Evolutionary conservation across 306 rosid genomes (phyloP).

Genomic region (Vicia villosa): DNA sequence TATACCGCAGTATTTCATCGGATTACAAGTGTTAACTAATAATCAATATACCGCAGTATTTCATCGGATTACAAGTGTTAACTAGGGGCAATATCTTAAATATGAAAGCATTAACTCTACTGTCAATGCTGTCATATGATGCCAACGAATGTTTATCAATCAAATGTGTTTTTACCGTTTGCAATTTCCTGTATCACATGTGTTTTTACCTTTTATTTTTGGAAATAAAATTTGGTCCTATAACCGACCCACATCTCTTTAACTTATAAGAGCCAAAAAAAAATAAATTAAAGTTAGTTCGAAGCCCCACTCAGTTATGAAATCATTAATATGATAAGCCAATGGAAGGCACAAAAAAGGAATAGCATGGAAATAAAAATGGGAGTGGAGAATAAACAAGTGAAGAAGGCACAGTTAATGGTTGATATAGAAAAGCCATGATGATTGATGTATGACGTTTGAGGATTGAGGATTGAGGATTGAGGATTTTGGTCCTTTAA

Average conservation of each 20-base stretch:
- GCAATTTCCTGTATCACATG: background rate
- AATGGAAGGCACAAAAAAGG: conserved; percentile 2
- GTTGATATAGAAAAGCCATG: conserved; percentile 20
- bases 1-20: too few relatives aligned
- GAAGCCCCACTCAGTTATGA: background rate
- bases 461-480: conserved; percentile 1
- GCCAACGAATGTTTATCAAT: too few relatives aligned
- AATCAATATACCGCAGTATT: too few relatives aligned
- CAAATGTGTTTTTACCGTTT: too few relatives aligned
- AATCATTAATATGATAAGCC: background rate
- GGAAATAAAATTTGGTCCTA: background rate
- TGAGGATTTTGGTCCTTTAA: conserved; percentile 5
- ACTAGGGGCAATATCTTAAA: too few relatives aligned
- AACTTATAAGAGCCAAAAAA: background rate
- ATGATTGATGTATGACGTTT: conserved; percentile 42
- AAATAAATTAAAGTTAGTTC: background rate
- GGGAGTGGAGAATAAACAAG: conserved; percentile 13
- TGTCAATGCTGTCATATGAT: too few relatives aligned
- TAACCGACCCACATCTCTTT: background rate
- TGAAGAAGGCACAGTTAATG: conserved; percentile 1
- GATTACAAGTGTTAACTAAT: too few relatives aligned
- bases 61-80: too few relatives aligned
- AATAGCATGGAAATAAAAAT: background rate
- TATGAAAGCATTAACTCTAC: too few relatives aligned
- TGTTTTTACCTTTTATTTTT: background rate